Conservation (phyloP, 495 filamentous ascomycete genomes). For the Penicillium pancosmium region DNA sequence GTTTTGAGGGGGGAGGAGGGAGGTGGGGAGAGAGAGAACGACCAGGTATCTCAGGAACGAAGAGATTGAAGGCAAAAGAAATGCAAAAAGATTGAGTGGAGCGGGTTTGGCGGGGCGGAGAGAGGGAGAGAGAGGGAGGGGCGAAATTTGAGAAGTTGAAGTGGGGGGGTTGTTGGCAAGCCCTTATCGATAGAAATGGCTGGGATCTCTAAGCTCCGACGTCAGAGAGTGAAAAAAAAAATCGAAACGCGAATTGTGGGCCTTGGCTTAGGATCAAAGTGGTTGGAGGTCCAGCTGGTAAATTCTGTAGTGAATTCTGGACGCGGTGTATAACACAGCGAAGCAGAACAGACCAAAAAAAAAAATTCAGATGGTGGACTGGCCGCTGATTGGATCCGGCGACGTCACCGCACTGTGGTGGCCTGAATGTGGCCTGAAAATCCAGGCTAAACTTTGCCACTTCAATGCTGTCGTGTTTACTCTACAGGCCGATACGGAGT, state of each 20-base stretch:
- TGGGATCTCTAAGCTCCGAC: too few relatives aligned
- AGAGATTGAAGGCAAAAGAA: constrained; percentile 42
- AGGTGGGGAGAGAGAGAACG: constrained; percentile 18
- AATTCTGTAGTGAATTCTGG: too few relatives aligned
- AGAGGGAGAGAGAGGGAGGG: constrained; percentile 22
- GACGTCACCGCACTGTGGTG: constrained; percentile 27
- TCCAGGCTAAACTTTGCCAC: constrained; percentile 6
- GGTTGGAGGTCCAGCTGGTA: too few relatives aligned
- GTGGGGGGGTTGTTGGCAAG: constrained; percentile 37
- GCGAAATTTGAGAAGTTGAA: constrained; percentile 27
- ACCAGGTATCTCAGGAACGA: constrained; percentile 16
- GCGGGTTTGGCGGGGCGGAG: constrained; percentile 43
- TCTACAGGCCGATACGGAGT: too few relatives aligned
- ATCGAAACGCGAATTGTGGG: background rate
- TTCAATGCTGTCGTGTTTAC: too few relatives aligned
- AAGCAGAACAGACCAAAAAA: constrained; percentile 12
- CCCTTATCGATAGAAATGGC: constrained; percentile 47
- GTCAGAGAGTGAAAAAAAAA: constrained; percentile 3
- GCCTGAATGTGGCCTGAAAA: constrained; percentile 11
- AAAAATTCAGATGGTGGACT: constrained; percentile 40
- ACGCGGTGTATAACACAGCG: background rate
- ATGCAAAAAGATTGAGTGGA: constrained; percentile 46
- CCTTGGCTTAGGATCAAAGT: background rate
- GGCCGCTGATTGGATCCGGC: constrained; percentile 35
- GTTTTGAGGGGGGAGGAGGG: constrained; percentile 10